Percentiles rank a stretch among this genome's conserved stretches.
Evolutionary conservation across 768 basidiomycete genomes (phyloP).

Genomic region (Podaxis sp.): DNA sequence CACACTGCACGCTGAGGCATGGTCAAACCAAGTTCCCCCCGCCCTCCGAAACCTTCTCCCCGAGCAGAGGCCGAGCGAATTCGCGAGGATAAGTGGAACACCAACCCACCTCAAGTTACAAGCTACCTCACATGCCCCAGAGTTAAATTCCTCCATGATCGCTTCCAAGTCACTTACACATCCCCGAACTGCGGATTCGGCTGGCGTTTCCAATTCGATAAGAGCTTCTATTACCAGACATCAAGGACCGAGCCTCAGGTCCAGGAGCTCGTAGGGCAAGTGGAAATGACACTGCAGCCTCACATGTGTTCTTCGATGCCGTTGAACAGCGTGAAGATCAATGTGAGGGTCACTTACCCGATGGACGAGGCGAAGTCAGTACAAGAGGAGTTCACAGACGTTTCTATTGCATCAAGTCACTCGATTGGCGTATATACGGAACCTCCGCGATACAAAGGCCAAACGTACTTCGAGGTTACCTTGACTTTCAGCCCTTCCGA

Average conservation of each 20-base stretch:
- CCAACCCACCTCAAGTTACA: background rate
- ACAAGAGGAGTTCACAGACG: background rate
- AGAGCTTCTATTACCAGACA: background rate
- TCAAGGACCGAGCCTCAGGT: background rate
- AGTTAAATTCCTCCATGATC: background rate
- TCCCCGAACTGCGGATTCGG: slow-evolving; percentile 9
- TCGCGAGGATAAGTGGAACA: slow-evolving; percentile 9
- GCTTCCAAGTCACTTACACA: background rate
- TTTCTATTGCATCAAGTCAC: background rate
- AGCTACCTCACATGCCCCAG: slow-evolving; percentile 11
- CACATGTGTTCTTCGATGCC: background rate
- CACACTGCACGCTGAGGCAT: background rate
- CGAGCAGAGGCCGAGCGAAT: slow-evolving; percentile 4
- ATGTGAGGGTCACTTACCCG: slow-evolving; percentile 4
- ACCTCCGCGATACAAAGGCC: background rate
- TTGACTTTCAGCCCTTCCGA: background rate
- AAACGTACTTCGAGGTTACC: background rate
- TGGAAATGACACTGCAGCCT: background rate
- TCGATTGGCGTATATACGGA: background rate
- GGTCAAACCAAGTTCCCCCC: no score
- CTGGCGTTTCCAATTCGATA: slow-evolving; percentile 1
- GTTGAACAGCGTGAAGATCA: background rate
- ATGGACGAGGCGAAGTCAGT: background rate
- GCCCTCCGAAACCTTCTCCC: background rate
- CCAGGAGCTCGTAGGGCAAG: slow-evolving; percentile 5